phyloP scores from a whole-genome alignment of 768 basidiomycete genomes.

The Lentinula guzmanii region DNA sequence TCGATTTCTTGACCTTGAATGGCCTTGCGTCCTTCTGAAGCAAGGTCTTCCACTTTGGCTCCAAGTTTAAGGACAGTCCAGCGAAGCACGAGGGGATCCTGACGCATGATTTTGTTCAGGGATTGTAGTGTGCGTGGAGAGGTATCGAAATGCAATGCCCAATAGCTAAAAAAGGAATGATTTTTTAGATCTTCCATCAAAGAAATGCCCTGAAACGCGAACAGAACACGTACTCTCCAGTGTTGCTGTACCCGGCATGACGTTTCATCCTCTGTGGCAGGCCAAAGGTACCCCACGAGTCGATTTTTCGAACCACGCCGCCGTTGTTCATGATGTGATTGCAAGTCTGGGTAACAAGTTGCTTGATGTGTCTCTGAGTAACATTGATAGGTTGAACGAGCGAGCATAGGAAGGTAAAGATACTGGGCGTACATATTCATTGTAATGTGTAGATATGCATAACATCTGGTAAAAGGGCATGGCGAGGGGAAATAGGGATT shows the following conservation, averaged over 20 bases:
- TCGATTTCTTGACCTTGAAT: constrained; percentile 20
- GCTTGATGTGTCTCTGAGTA: constrained; percentile 65
- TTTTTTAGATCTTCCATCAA: neutral
- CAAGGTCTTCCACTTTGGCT: constrained; percentile 65
- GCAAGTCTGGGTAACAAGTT: constrained; percentile 67
- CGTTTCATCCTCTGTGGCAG: constrained; percentile 73
- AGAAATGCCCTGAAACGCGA: neutral
- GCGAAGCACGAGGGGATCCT: constrained; percentile 78
- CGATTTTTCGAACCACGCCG: constrained; percentile 76
- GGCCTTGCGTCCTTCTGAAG: constrained; percentile 42
- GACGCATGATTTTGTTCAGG: constrained; percentile 63
- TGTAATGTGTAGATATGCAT: constrained; percentile 74
- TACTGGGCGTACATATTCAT: constrained; percentile 55
- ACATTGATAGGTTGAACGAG: no score
- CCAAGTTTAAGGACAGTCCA: constrained; percentile 80
- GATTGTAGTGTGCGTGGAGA: constrained; percentile 63
- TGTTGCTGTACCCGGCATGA: constrained; percentile 45
- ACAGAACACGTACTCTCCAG: constrained; percentile 67
- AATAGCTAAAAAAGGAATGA: constrained; percentile 51
- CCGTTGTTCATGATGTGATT: constrained; percentile 67
- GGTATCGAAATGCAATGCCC: constrained; percentile 88
- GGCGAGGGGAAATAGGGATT: neutral
- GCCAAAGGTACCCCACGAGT: constrained; percentile 67
- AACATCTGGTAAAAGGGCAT: constrained; percentile 91
- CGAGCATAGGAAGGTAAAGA: neutral